Percentiles rank a stretch among this genome's conserved stretches.
These are phyloP conservation scores for Eragrostis tef DNA, from an alignment of 202 grass and related monocot species.

Conservation along the genomic window DNA sequence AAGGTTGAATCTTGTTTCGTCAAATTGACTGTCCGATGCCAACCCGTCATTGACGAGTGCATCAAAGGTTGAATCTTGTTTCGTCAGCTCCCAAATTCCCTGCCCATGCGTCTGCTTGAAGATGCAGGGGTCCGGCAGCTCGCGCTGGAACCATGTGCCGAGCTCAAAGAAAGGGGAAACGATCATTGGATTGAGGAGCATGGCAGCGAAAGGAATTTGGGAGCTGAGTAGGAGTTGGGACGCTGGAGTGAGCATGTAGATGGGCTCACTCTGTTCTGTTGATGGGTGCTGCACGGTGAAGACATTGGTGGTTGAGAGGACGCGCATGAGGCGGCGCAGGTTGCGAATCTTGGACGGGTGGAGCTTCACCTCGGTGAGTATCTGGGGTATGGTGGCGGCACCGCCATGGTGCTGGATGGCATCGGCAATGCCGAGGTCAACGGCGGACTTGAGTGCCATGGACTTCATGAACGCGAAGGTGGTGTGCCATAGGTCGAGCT, in stretches of 20 bases:
- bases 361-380: conserved; percentile 7
- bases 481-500: conserved; percentile 12
- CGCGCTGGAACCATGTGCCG: not conserved
- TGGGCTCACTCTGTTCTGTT: not conserved
- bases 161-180: conserved; percentile 26
- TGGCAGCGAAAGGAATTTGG: not conserved
- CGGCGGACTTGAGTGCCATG: conserved; percentile 4
- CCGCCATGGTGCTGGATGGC: conserved; percentile 1
- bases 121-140: not conserved
- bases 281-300: not conserved
- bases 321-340: conserved; percentile 18
- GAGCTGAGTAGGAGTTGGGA: not conserved
- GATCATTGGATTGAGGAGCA: conserved; percentile 1
- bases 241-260: conserved; percentile 3
- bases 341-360: not conserved
- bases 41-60: not conserved
- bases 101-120: conserved; percentile 24
- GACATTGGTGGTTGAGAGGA: conserved; percentile 12
- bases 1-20: not conserved
- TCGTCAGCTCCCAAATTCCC: conserved; percentile 9
- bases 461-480: conserved; percentile 32
- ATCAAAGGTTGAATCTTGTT: not conserved
- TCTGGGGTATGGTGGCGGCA: conserved; percentile 15
- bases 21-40: conserved; percentile 3
- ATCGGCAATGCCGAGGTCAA: conserved; percentile 1